Evolutionary conservation across 768 basidiomycete species (phyloP).

Genomic region (Rhodotorula taiwanensis): DNA sequence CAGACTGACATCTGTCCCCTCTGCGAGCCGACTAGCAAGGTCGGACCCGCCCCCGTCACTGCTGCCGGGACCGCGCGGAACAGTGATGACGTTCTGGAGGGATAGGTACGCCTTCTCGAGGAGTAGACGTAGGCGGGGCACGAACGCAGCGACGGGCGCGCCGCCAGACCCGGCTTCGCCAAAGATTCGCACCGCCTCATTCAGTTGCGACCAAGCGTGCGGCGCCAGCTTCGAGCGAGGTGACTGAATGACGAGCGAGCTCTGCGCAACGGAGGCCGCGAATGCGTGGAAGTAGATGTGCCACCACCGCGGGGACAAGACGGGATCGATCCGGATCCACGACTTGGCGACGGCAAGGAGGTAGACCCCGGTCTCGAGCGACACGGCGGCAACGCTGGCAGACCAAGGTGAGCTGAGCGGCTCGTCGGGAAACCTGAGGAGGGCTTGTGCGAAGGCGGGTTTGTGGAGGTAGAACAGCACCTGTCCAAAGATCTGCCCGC

Average conservation of each 20-base stretch:
- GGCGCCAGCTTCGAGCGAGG: constrained; percentile 24
- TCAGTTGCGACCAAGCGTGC: constrained; percentile 24
- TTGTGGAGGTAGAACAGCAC: constrained; percentile 31
- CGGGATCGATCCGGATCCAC: constrained; percentile 11
- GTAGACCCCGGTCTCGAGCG: constrained; percentile 28
- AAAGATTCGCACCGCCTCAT: constrained; percentile 23
- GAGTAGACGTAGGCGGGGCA: constrained; percentile 16
- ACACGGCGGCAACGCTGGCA: constrained; percentile 18
- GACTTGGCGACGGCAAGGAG: constrained; percentile 26
- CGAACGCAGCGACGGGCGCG: constrained; percentile 24
- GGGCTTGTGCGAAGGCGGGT: constrained; percentile 20
- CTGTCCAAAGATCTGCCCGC: constrained; percentile 25
- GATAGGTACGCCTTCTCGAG: constrained; percentile 22
- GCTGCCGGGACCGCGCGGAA: constrained; percentile 7
- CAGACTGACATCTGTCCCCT: not conserved
- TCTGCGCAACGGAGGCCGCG: constrained; percentile 16
- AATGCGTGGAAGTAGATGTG: constrained; percentile 35
- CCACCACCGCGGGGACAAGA: constrained; percentile 21
- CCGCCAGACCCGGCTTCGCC: constrained; percentile 5
- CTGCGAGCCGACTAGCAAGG: not conserved
- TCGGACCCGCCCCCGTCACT: not conserved
- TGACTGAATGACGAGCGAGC: constrained; percentile 22
- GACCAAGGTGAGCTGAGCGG: constrained; percentile 24
- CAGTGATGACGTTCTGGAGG: constrained; percentile 13
- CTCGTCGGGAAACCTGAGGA: constrained; percentile 14